Conservation (phyloP, 495 filamentous ascomycete genomes). For the Xylaria flabelliformis region DNA sequence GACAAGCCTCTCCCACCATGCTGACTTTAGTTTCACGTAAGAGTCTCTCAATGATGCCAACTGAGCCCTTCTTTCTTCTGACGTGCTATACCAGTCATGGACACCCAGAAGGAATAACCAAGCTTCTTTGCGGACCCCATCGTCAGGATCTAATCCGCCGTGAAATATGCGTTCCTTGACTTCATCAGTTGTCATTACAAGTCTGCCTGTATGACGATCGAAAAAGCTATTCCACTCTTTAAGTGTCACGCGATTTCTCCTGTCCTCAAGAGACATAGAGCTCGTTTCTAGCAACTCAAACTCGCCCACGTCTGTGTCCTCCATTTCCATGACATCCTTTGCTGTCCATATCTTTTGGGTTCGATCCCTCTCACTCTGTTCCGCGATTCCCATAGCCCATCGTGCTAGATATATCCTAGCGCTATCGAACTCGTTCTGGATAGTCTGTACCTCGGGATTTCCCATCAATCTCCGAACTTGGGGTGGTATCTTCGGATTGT, state of each 20-base stretch:
- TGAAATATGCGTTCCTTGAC: slow-evolving; percentile 97
- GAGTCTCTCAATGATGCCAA: slow-evolving; percentile 88
- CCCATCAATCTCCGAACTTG: slow-evolving; percentile 84
- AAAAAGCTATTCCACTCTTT: slow-evolving; percentile 91
- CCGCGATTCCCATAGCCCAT: slow-evolving; percentile 98
- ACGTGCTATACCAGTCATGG: slow-evolving; percentile 85
- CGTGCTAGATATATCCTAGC: slow-evolving; percentile 90
- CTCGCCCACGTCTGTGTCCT: slow-evolving; percentile 91
- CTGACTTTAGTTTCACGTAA: slow-evolving; percentile 90
- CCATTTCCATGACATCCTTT: slow-evolving; percentile 88
- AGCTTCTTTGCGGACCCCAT: slow-evolving; percentile 92
- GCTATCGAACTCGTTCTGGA: slow-evolving; percentile 97
- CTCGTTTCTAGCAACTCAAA: slow-evolving; percentile 94
- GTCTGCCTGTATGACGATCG: slow-evolving; percentile 70
- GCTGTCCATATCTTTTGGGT: slow-evolving; percentile 91
- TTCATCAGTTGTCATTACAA: slow-evolving; percentile 83
- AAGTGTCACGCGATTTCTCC: slow-evolving; percentile 75
- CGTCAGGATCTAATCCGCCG: slow-evolving; percentile 85
- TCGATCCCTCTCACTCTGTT: slow-evolving; percentile 88
- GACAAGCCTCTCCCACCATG: slow-evolving; percentile 95
- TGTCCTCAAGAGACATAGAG: slow-evolving; percentile 71
- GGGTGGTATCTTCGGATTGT: slow-evolving; percentile 85
- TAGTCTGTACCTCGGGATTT: slow-evolving; percentile 92
- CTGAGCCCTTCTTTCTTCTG: slow-evolving; percentile 78
- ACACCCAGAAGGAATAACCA: slow-evolving; percentile 95